phyloP scores from a whole-genome alignment of 495 filamentous ascomycete genomes.

The Penicillium samsonianum region DNA sequence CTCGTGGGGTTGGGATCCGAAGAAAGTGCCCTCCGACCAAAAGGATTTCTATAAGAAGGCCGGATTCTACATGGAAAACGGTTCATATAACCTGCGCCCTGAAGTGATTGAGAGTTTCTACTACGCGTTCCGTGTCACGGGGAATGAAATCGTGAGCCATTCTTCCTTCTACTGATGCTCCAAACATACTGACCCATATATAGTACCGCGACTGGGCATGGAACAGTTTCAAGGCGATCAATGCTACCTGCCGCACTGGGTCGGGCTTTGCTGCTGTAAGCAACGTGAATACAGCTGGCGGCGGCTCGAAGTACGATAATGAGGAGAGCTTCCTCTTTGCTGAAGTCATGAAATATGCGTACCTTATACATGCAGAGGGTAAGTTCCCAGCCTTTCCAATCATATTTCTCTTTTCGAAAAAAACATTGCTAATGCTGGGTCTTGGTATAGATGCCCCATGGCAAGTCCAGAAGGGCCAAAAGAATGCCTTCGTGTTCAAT shows the following conservation, averaged over 20 bases:
- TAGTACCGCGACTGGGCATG: slow-evolving; percentile 84
- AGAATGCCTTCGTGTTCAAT: slow-evolving; percentile 75
- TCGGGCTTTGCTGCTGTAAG: slow-evolving; percentile 66
- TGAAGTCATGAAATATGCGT: slow-evolving; percentile 85
- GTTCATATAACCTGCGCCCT: slow-evolving; percentile 70
- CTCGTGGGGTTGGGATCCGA: slow-evolving; percentile 67
- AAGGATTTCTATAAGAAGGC: slow-evolving; percentile 58
- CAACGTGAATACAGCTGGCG: slow-evolving; percentile 64
- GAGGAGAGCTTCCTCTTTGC: slow-evolving; percentile 93
- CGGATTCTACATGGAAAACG: slow-evolving; percentile 73
- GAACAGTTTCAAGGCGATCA: slow-evolving; percentile 75
- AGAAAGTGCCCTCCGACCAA: slow-evolving; percentile 47
- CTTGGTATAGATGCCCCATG: slow-evolving; percentile 57
- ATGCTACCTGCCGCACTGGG: slow-evolving; percentile 59
- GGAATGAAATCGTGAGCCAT: slow-evolving; percentile 49
- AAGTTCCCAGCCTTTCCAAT: background rate
- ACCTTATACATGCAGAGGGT: slow-evolving; percentile 61
- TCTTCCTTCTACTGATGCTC: background rate
- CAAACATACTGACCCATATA: slow-evolving; percentile 18
- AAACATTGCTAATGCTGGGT: slow-evolving; percentile 15
- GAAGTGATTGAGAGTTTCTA: slow-evolving; percentile 89
- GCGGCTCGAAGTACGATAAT: slow-evolving; percentile 64
- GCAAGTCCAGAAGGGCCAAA: slow-evolving; percentile 60
- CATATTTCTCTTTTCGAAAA: background rate
- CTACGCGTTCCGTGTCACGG: slow-evolving; percentile 81